Evolutionary conservation across 2,329 filamentous ascomycete genomes (phyloP).

Genomic region (Endothia cerciana): DNA sequence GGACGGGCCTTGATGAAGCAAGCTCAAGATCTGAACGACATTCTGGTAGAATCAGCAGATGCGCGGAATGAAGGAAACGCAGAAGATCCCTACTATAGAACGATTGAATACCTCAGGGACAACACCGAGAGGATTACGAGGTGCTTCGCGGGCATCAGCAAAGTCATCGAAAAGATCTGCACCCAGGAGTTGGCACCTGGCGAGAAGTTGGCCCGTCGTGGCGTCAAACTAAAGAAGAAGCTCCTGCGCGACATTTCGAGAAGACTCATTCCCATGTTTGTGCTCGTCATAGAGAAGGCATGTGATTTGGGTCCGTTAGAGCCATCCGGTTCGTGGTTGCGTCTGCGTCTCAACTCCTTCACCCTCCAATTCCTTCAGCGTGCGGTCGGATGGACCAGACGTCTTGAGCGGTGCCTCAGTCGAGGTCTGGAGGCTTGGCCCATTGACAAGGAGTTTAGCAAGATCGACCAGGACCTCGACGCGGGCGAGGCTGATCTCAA

Average conservation of each 20-base stretch:
- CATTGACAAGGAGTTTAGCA: slow-evolving; percentile 7
- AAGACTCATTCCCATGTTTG: slow-evolving; percentile 25
- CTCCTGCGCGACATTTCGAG: slow-evolving; percentile 18
- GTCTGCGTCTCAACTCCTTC: slow-evolving; percentile 18
- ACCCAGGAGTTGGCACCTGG: neutral
- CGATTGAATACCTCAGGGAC: slow-evolving; percentile 9
- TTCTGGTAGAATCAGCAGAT: slow-evolving; percentile 1
- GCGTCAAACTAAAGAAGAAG: neutral
- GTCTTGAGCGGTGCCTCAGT: slow-evolving; percentile 13
- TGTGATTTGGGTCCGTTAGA: slow-evolving; percentile 13
- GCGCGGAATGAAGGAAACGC: neutral
- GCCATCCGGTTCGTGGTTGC: neutral
- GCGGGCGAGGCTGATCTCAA: neutral
- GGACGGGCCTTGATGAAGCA: slow-evolving; percentile 9
- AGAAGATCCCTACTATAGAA: neutral
- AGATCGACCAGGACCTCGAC: neutral
- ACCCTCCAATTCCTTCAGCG: slow-evolving; percentile 25
- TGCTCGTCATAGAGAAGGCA: slow-evolving; percentile 17
- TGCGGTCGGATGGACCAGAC: slow-evolving; percentile 18
- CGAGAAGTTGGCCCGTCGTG: neutral
- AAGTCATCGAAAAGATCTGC: slow-evolving; percentile 16
- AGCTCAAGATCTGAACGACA: slow-evolving; percentile 4
- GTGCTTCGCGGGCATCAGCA: slow-evolving; percentile 12
- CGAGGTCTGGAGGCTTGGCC: slow-evolving; percentile 18
- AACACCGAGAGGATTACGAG: slow-evolving; percentile 3